Conservation (phyloP, 139 green algal species). For the Tetraselmis striata region DNA sequence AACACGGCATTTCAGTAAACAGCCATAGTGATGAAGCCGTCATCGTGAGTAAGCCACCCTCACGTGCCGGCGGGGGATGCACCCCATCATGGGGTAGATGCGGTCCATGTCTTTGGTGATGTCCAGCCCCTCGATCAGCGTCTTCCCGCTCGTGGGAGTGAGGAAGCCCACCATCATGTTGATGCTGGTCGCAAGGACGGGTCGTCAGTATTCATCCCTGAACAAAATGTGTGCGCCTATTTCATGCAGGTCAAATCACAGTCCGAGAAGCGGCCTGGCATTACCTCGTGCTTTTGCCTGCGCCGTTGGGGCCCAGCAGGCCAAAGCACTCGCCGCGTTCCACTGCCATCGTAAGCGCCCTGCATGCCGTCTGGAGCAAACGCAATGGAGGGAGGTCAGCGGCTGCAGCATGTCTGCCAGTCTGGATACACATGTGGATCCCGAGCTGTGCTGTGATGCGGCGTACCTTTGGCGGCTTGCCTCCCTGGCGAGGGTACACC, state of each 20-base stretch:
- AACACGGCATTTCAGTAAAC: too few species aligned
- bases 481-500: conserved; percentile 6
- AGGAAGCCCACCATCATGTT: conserved; percentile 52
- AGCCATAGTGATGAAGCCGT: too few species aligned
- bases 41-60: too few species aligned
- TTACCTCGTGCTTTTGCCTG: conserved; percentile 51
- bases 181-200: background rate
- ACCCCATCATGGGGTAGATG: conserved; percentile 33
- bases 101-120: conserved; percentile 50
- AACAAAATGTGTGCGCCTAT: too few species aligned
- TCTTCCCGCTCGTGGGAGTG: conserved; percentile 37
- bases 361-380: background rate
- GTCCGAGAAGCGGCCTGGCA: background rate
- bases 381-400: background rate
- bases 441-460: background rate
- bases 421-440: background rate
- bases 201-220: background rate
- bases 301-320: conserved; percentile 85
- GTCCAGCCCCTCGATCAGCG: conserved; percentile 45
- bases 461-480: background rate
- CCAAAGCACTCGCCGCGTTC: conserved; percentile 53
- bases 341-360: conserved; percentile 43
- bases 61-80: background rate
- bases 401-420: background rate
- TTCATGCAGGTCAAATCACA: background rate